Base-by-base conservation (phyloP, 352 stramenopile species). In the Ophiocytium majus region DNA sequence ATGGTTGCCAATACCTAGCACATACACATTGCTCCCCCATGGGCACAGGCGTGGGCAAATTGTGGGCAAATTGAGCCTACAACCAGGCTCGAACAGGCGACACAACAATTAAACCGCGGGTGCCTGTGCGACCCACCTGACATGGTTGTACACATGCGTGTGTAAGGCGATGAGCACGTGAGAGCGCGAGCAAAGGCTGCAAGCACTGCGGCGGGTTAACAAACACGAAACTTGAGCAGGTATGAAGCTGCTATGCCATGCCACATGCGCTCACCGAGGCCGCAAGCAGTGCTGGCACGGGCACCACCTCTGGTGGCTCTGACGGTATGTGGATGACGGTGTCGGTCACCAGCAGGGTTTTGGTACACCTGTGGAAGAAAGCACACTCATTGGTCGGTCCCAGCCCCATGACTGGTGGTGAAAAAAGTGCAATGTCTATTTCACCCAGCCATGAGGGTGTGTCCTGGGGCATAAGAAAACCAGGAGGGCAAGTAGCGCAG, bases 341-440 rank as follows among this genome's bases (percentile, higher is more conserved):
- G 76, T 81, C 76, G 17, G 76, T 81, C 0, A 81, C 76, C 5
- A 81, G 33, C 31, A 81, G 33, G n/a, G 76, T 81, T 17, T 28
- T 10, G 32, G 28, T 63, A 10, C 23, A 19, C 36, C 57, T 81
- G 76, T 81, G 76, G 28, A 81, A 57, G 76, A 81, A 83, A 28
- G 37, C 79, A 76, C 57, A 88, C 84, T 88, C 84, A 57, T 88
- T 88, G 10, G 84, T 82, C 9, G 84, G 84, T 0, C 84, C 84
- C 1, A 88, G 63, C 9, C 84, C 84, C 43, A 83, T 83, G 50
- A 84, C 76, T 5, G 84, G 84, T 0, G 84, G 84, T n/a, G 81
- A 82, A 33, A 88, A 85, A 5, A 88, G 66, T 14, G 82, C 75
- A 33, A 78, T 80, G 31, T 88, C 84, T 63, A 88, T 76, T 50